Evolutionary conservation across 2,329 filamentous ascomycete species (phyloP).

Genomic region (Colletotrichum navitas): DNA sequence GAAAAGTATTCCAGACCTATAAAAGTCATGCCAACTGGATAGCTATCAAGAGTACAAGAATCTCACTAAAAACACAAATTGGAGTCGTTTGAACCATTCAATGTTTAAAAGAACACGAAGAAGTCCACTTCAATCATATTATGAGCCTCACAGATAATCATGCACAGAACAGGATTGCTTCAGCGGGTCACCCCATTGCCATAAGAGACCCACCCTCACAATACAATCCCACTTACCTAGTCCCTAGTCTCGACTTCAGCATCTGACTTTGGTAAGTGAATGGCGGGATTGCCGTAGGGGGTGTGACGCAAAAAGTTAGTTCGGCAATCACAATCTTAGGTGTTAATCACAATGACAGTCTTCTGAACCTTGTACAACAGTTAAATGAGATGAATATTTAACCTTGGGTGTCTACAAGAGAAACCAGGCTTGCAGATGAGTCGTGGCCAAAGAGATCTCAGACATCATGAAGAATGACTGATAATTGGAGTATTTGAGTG

Average conservation of each 20-base stretch:
- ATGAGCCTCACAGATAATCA: neutral
- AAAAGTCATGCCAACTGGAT: too few species aligned
- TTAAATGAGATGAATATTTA: neutral
- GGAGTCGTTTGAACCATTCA: too few species aligned
- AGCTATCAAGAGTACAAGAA: fast-evolving
- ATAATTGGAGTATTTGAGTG: neutral
- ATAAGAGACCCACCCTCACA: neutral
- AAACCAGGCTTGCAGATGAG: neutral
- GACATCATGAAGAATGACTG: neutral
- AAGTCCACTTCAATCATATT: too few species aligned
- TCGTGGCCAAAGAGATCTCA: neutral
- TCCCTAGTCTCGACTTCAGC: neutral
- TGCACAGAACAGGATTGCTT: neutral
- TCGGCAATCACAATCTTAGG: neutral
- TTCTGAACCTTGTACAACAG: neutral
- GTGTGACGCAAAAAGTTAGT: neutral
- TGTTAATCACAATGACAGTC: neutral
- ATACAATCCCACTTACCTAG: neutral
- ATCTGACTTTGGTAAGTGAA: neutral
- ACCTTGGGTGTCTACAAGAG: neutral
- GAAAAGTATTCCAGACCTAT: too few species aligned
- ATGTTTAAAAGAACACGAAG: neutral
- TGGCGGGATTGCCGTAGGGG: neutral
- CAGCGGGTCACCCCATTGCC: neutral
- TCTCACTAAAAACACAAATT: neutral